Base-by-base conservation (phyloP, 805 yeast species). In the Candida chilensis region DNA sequence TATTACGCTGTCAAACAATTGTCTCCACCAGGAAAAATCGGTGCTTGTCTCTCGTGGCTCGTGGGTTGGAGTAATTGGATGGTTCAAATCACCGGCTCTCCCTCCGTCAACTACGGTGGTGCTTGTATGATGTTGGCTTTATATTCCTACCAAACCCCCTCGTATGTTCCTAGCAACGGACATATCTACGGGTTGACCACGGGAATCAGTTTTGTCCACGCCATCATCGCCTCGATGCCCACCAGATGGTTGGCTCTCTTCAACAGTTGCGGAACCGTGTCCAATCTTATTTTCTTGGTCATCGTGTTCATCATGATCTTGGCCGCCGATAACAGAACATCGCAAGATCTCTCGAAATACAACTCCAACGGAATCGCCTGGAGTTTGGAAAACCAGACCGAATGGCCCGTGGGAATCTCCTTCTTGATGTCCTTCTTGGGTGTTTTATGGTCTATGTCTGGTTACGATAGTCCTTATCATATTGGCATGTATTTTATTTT, bases 391-490 rank as follows among this genome's bases (percentile, higher is more conserved):
- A 76, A 76, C 48, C 67, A 61, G 37, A 73, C 83, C 7, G 80
- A 73, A 13, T 77, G 70, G 63, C 78, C 80, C n/a, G 60, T 61
- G 29, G 83, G 83, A 32, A 58, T 75, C 30, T 66, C 78, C 17
- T 57, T 72, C 42, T 49, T 77, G 33, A 60, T 72, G 63, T 59
- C 74, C 4, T 74, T 74, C 50, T 47, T 72, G 44, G 75, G 79
- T n/a, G 77, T 68, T 21, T 70, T 73, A 34, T 74, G 80, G 80
- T 72, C 79, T 22, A 77, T 79, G 84, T 67, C 79, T 27, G 86
- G 85, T 16, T 80, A 75, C 45, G 86, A 79, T 46, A 73, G 82
- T 15, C 82, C 86, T 0, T 79, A 78, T 58, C 86, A 80, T 44
- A n/a, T n/a, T n/a, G n/a, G n/a, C n/a, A n/a, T n/a, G n/a, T n/a